Base-by-base conservation (phyloP, 371 early-diverging fungal genomes). In the Smittium mucronatum region DNA sequence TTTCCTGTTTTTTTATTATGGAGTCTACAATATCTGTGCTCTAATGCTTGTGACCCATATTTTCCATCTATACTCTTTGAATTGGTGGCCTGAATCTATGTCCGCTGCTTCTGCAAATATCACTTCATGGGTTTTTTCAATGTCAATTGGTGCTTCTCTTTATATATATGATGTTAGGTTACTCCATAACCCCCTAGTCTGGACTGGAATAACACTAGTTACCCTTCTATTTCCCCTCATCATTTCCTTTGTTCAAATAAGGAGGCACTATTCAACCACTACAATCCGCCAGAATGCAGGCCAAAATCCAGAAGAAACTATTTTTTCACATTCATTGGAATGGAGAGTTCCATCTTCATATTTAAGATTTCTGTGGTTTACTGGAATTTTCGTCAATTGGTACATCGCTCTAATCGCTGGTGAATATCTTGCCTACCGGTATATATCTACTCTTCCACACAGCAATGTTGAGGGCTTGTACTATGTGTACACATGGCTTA, bases 401-500 rank as follows among this genome's bases (percentile, higher is more conserved):
- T 79, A 87, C 57, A 75, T 82, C 31, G 87, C 88, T 0, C 76
- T 88, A n/a, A 77, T 85, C 0, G 82, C 86, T n/a, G 89, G 88
- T 74, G 87, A 87, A 72, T 78, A 81, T 33, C 87, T 88, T 69
- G 88, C 88, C 0, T 81, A 84, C 31, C 70, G 80, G 25, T 89
- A 82, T 68, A 73, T 85, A n/a, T 72, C 79, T 1, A 78, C 84
- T 1, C 69, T 81, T 21, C 83, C 87, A 1, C 88, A 84, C 70
- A 81, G 76, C 1, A 79, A 85, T 0, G 69, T 81, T 17, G 87
- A 86, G 66, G 86, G 83, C 1, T 78, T 89, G 57, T 69, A 84
- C 57, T 89, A 88, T 72, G 87, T 88, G 34, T 89, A 89, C 70
- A 77, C 87, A 29, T 88, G 88, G 89, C 84, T 88, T 8, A 82